Percentiles rank a stretch among this genome's conserved stretches.
phyloP scores from a whole-genome alignment of 2,329 filamentous ascomycete genomes.

The Calonectria pteridis region DNA sequence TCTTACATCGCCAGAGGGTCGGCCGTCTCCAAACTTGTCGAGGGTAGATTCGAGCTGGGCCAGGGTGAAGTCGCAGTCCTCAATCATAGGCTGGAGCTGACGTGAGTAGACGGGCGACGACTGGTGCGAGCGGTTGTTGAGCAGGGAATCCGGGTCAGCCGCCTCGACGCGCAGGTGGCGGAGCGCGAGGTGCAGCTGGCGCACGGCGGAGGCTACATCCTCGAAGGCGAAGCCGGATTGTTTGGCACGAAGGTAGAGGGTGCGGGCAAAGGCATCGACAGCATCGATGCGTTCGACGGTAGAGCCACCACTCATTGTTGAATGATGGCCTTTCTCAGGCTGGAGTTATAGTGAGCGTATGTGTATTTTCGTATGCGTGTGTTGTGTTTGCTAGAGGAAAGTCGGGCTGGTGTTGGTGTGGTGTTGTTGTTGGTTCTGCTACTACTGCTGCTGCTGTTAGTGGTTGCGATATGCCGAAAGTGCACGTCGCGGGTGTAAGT shows the following conservation, averaged over 20 bases:
- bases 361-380: neutral
- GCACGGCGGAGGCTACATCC: conserved; percentile 63
- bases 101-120: conserved; percentile 57
- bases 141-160: conserved; percentile 66
- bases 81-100: conserved; percentile 64
- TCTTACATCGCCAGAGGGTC: conserved; percentile 44
- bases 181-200: conserved; percentile 66
- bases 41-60: conserved; percentile 67
- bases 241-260: conserved; percentile 67
- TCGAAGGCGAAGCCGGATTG: conserved; percentile 60
- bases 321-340: neutral
- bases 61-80: conserved; percentile 68
- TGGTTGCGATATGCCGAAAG: neutral
- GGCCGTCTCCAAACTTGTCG: conserved; percentile 57
- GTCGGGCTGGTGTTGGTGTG: neutral
- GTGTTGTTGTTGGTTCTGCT: neutral
- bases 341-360: neutral
- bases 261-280: conserved; percentile 67
- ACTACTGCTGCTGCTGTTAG: neutral
- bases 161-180: conserved; percentile 70
- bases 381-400: neutral
- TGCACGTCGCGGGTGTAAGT: conserved; percentile 21
- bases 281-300: conserved; percentile 64
- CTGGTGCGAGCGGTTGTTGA: conserved; percentile 57
- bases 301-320: conserved; percentile 48